Evolutionary conservation across 2,329 filamentous ascomycete genomes (phyloP).

Genomic region (Talaromyces sp.): DNA sequence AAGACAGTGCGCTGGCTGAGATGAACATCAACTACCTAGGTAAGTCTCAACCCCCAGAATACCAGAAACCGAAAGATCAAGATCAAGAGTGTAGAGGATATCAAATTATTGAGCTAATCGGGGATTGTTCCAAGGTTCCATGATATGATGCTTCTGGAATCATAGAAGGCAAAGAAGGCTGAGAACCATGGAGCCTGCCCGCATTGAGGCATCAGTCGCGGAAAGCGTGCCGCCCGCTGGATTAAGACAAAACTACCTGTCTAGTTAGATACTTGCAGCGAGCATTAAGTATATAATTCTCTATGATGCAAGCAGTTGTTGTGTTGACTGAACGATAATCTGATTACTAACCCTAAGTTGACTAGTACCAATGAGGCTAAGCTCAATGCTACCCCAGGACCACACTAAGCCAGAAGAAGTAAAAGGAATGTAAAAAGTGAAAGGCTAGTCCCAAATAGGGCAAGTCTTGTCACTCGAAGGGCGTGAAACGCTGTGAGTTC

Average conservation of each 20-base stretch:
- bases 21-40: no score
- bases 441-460: background rate
- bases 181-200: background rate
- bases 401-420: background rate
- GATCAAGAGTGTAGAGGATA: no score
- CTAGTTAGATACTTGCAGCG: no score
- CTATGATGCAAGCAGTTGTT: background rate
- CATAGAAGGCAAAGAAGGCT: background rate
- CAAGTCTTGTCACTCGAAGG: constrained; percentile 19
- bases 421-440: background rate
- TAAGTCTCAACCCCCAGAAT: no score
- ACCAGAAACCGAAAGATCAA: background rate
- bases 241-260: background rate
- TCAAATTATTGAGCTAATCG: background rate
- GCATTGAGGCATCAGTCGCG: background rate
- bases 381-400: background rate
- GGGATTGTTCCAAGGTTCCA: background rate
- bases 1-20: background rate
- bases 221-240: background rate
- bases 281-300: background rate
- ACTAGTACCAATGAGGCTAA: background rate
- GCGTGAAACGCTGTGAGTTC: background rate
- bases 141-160: background rate
- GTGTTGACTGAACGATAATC: background rate
- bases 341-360: background rate